phyloP scores from a whole-genome alignment of 306 rosid genomes.

The Mimosa pudica region DNA sequence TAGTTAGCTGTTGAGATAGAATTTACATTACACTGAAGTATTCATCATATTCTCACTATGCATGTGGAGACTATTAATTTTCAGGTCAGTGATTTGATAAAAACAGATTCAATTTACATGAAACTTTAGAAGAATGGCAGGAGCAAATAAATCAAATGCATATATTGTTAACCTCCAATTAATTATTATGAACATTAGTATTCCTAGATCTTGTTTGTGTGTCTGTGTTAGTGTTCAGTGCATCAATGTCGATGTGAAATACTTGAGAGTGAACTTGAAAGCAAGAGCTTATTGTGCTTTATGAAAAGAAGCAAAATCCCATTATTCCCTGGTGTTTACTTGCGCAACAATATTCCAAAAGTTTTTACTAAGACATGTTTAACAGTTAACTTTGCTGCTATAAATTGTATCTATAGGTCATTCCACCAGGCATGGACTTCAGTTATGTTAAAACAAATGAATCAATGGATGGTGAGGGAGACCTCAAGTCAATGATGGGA shows the following conservation, averaged over 20 bases:
- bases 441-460: slow-evolving; percentile 64
- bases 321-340: slow-evolving; percentile 7
- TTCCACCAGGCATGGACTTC: slow-evolving; percentile 93
- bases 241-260: not conserved
- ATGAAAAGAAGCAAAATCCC: slow-evolving; percentile 53
- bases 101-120: not conserved
- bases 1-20: too few relatives aligned
- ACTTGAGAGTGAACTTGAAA: not conserved
- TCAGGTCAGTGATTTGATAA: not conserved
- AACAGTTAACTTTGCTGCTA: slow-evolving; percentile 1
- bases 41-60: not conserved
- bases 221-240: not conserved
- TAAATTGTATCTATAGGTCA: slow-evolving; percentile 44
- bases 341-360: not conserved
- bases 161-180: not conserved
- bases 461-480: slow-evolving; percentile 66
- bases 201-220: not conserved
- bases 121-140: not conserved
- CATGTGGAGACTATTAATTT: not conserved
- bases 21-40: too few relatives aligned
- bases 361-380: not conserved
- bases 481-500: slow-evolving; percentile 68
- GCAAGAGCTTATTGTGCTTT: not conserved
- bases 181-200: not conserved
- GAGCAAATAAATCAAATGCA: not conserved